These are phyloP conservation scores for Calocybe cyanea DNA, from an alignment of 768 basidiomycete genomes.

Conservation along the genomic window DNA sequence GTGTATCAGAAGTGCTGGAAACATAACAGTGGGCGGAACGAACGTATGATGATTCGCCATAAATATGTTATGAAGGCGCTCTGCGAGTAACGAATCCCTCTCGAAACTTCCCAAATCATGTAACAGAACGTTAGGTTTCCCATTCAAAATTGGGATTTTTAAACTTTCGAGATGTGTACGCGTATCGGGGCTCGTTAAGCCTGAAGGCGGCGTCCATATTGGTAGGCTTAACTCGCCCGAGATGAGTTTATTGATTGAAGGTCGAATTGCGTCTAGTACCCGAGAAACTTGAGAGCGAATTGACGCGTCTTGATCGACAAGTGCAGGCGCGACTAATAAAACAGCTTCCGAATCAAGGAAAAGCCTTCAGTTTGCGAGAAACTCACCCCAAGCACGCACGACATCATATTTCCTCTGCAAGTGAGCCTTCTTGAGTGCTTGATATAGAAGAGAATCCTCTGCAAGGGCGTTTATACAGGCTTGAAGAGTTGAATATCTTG, in stretches of 20 bases:
- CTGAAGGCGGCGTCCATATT: conserved; percentile 25
- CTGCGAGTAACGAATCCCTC: conserved; percentile 17
- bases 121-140: conserved; percentile 37
- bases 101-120: conserved; percentile 38
- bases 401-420: conserved; percentile 23
- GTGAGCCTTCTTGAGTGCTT: conserved; percentile 30
- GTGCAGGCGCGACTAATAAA: too few species aligned
- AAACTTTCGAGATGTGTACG: conserved; percentile 25
- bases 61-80: conserved; percentile 37
- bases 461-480: conserved; percentile 31
- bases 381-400: conserved; percentile 28
- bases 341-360: too few species aligned
- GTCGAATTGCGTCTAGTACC: conserved; percentile 26
- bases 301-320: conserved; percentile 11
- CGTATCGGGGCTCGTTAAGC: conserved; percentile 18
- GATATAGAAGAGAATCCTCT: conserved; percentile 26
- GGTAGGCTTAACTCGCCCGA: conserved; percentile 29
- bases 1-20: not conserved
- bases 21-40: conserved; percentile 11
- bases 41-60: conserved; percentile 42
- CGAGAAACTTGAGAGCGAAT: conserved; percentile 16
- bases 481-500: conserved; percentile 26
- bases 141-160: conserved; percentile 31
- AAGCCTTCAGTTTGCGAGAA: not conserved
- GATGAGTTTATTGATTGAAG: conserved; percentile 28